Base-by-base conservation (phyloP, 2,329 filamentous ascomycete genomes). In the Arthroderma uncinatum region DNA sequence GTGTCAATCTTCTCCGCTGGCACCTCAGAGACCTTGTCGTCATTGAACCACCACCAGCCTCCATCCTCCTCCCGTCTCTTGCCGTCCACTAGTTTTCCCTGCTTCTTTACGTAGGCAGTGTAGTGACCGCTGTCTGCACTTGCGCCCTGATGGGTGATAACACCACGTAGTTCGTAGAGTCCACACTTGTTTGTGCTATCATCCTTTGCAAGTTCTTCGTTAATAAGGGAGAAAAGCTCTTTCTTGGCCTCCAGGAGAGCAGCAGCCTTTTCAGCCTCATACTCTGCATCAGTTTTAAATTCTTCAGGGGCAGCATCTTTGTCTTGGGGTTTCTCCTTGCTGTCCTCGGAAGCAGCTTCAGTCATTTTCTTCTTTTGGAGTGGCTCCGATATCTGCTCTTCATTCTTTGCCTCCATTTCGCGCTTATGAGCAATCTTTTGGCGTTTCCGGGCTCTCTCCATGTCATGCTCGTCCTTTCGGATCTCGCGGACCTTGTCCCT, bases 21-120 rank as follows among this genome's bases (percentile, higher is more conserved):
- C 28, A 98, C 93, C 76, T 98, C 93, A 12, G 86, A 84, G 34
- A 98, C 93, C 76, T 90, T 94, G 69, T 98, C 92, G 67, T 98
- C 93, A 72, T 98, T 97, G 80, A 98, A 98, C 92, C 93, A 98
- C 92, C 93, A 98, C 93, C 93, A 98, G 66, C 90, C 95, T 64
- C 88, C 90, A 68, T 95, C 89, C 68, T 95, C 89, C 67, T 87
- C 83, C 56, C 82, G 83, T 66, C 82, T 78, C 76, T 89, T 88
- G 63, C 88, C 89, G 56, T 71, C 66, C 2, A 69, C 65, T 58
- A 89, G 74, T 8, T 78, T 74, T 0, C 82, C 85, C 60, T 85
- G 79, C 80, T 98, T 96, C 80, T 97, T 98, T 64, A 98, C 88
- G 70, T 95, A 98, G 0, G 91, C 86, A 3, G 94, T 98, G 78